Conservation (phyloP, 306 rosid genomes). For the Mimosa pudica region DNA sequence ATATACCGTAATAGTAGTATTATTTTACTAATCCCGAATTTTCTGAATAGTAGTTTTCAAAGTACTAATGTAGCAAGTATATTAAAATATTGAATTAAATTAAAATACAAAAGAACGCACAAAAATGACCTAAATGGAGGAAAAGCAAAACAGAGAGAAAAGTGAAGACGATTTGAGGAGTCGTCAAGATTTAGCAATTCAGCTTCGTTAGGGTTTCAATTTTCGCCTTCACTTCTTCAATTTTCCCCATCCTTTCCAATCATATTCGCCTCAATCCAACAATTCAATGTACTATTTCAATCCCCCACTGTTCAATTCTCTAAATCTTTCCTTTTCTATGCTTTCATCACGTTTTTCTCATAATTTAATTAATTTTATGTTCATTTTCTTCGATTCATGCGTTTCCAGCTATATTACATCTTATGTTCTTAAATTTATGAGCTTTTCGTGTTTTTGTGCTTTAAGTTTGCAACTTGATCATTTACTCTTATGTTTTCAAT, state of each 20-base stretch:
- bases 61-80: no score
- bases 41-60: no score
- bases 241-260: not conserved
- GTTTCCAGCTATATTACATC: not conserved
- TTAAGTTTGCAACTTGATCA: no score
- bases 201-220: conserved; percentile 5
- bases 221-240: no score
- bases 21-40: no score
- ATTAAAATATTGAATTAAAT: no score
- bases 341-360: not conserved
- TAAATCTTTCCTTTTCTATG: not conserved
- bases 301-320: not conserved
- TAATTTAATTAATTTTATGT: not conserved
- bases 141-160: no score
- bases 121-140: no score
- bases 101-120: no score
- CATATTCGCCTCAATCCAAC: not conserved
- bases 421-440: not conserved
- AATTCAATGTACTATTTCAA: not conserved
- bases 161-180: not conserved
- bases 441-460: no score
- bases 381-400: not conserved
- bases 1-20: no score
- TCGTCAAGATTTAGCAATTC: not conserved
- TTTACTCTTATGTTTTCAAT: no score